Evolutionary conservation across 2,329 filamentous ascomycete genomes (phyloP).

Genomic region (Monosporascus sp.): DNA sequence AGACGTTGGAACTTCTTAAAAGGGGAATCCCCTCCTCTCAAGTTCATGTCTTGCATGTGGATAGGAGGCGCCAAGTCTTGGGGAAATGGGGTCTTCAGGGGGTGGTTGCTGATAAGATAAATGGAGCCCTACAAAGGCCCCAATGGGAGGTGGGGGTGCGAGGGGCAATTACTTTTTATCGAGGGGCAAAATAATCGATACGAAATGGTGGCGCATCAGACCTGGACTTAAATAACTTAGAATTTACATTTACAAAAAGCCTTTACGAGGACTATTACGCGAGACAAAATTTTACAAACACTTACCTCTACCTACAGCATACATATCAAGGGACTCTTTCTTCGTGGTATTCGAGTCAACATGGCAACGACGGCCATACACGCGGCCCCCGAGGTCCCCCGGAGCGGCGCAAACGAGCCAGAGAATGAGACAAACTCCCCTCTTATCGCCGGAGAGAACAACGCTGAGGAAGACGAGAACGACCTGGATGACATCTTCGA

Average conservation of each 20-base stretch:
- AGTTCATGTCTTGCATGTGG: too few species aligned
- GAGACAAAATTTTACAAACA: too few species aligned
- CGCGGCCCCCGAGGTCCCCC: slow-evolving; percentile 22
- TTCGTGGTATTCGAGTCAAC: not conserved
- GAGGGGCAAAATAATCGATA: not conserved
- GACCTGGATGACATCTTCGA: slow-evolving; percentile 36
- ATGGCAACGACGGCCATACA: slow-evolving; percentile 36
- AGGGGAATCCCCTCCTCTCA: too few species aligned
- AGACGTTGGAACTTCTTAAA: too few species aligned
- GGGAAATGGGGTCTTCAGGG: too few species aligned
- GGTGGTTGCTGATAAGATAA: slow-evolving; percentile 7
- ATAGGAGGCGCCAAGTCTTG: too few species aligned
- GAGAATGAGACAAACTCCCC: slow-evolving; percentile 24
- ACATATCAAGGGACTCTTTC: too few species aligned
- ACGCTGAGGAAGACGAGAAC: slow-evolving; percentile 28
- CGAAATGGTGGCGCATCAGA: not conserved
- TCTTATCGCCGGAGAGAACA: slow-evolving; percentile 19
- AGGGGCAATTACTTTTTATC: not conserved
- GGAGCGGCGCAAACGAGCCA: slow-evolving; percentile 14
- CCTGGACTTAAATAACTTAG: too few species aligned
- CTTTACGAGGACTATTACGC: too few species aligned
- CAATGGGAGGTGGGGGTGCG: not conserved
- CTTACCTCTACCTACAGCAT: too few species aligned
- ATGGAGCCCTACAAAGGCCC: not conserved
- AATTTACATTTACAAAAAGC: too few species aligned